A percentile compares a stretch with the other conserved stretches of the same genome.
phyloP scores from a whole-genome alignment of 805 yeast genomes.

The Phaffomyces opuntiae region DNA sequence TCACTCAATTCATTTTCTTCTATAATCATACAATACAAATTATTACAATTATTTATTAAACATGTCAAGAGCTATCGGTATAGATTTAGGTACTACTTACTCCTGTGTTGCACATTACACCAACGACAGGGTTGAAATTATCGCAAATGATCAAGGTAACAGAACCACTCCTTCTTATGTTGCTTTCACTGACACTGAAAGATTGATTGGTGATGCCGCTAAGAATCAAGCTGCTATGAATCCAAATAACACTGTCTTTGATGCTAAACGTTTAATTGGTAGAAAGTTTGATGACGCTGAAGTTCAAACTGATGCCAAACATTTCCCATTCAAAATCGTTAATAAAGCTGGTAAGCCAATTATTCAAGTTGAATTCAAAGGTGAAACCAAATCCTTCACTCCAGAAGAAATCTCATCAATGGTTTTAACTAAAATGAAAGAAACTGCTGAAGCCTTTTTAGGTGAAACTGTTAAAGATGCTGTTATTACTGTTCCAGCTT shows the following conservation, averaged over 20 bases:
- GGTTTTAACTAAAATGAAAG: slow-evolving; percentile 89
- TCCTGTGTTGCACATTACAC: slow-evolving; percentile 91
- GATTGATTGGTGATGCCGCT: slow-evolving; percentile 96
- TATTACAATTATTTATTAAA: slow-evolving; percentile 6
- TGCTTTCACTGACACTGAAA: slow-evolving; percentile 92
- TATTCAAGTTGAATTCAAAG: slow-evolving; percentile 81
- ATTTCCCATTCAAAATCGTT: slow-evolving; percentile 79
- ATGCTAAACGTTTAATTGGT: slow-evolving; percentile 92
- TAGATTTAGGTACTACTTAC: slow-evolving; percentile 96
- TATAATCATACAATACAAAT: background rate
- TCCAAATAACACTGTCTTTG: slow-evolving; percentile 89
- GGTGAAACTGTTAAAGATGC: slow-evolving; percentile 83
- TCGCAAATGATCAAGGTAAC: slow-evolving; percentile 98
- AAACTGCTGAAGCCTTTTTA: slow-evolving; percentile 81
- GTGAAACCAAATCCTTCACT: slow-evolving; percentile 78
- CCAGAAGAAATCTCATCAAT: slow-evolving; percentile 95
- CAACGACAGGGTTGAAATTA: slow-evolving; percentile 86
- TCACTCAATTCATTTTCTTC: background rate
- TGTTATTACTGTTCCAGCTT: slow-evolving; percentile 94
- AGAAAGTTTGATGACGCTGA: slow-evolving; percentile 73
- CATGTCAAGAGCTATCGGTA: slow-evolving; percentile 63
- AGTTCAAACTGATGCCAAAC: slow-evolving; percentile 74
- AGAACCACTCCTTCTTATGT: slow-evolving; percentile 97
- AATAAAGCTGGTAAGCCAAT: slow-evolving; percentile 81
- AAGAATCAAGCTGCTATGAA: slow-evolving; percentile 98